Conservation (phyloP, 495 filamentous ascomycete genomes). For the Penicillium desertorum region DNA sequence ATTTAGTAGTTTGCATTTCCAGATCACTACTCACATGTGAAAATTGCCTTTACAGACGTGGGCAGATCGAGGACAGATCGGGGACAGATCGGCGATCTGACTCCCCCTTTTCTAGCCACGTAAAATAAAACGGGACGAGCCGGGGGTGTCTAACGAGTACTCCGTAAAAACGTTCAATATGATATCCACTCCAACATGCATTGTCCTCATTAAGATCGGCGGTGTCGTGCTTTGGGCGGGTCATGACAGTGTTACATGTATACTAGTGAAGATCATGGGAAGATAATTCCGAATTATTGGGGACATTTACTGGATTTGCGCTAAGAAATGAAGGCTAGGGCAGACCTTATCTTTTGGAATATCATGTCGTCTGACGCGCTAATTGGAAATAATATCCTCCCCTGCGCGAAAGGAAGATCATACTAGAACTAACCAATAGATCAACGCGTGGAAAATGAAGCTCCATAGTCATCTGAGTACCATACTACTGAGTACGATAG, state of each 20-base stretch:
- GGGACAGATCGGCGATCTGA: neutral
- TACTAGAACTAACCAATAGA: neutral
- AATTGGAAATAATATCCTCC: neutral
- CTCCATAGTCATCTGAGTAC: no score
- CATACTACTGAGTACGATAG: no score
- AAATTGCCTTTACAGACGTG: neutral
- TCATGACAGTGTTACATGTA: neutral
- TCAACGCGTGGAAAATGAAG: neutral
- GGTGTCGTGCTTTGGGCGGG: neutral
- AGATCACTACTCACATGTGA: neutral
- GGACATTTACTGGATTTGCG: neutral
- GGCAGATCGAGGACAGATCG: neutral
- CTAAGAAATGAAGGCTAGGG: neutral
- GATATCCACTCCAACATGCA: neutral
- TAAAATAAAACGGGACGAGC: neutral
- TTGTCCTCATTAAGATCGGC: slow-evolving; percentile 9
- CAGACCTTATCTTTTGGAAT: neutral
- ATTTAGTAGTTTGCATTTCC: neutral
- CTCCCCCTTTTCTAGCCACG: neutral
- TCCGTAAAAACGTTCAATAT: neutral
- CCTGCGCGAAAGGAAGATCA: neutral
- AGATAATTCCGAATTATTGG: neutral
- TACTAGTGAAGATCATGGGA: neutral
- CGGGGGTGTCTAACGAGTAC: neutral
- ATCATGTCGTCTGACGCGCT: neutral